Evolutionary conservation across 306 rosid genomes (phyloP).

Genomic region (Abrus pulchellus): DNA sequence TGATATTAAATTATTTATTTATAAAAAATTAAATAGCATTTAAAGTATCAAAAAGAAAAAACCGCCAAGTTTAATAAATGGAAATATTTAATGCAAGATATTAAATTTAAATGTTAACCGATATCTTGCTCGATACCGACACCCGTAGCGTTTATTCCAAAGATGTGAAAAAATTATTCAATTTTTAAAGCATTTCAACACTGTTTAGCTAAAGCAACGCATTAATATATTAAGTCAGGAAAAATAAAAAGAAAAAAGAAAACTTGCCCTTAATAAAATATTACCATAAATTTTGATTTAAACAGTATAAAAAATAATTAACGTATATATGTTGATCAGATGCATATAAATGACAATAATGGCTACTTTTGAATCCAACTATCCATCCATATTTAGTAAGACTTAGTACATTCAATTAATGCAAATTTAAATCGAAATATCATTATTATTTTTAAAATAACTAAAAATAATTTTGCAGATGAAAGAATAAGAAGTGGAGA

Average conservation of each 20-base stretch:
- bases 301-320: constrained; percentile 38
- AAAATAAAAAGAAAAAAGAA: constrained; percentile 6
- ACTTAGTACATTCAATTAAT: background rate
- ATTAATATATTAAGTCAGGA: constrained; percentile 14
- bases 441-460: background rate
- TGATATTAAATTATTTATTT: constrained; percentile 2
- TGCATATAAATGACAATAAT: background rate
- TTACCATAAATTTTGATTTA: constrained; percentile 5
- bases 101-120: background rate
- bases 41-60: too few species aligned
- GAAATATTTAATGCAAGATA: background rate
- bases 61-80: background rate
- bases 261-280: background rate
- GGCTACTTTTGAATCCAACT: background rate
- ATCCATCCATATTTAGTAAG: background rate
- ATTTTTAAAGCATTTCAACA: background rate
- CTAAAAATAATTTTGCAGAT: background rate
- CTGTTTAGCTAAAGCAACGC: background rate
- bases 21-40: background rate
- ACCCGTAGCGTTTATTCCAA: constrained; percentile 31
- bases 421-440: background rate
- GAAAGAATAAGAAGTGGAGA: background rate
- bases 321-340: background rate
- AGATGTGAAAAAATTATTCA: background rate
- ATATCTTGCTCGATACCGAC: background rate